phyloP scores from a whole-genome alignment of 73 alveolate species.

The Tetrahymena elliotti region DNA sequence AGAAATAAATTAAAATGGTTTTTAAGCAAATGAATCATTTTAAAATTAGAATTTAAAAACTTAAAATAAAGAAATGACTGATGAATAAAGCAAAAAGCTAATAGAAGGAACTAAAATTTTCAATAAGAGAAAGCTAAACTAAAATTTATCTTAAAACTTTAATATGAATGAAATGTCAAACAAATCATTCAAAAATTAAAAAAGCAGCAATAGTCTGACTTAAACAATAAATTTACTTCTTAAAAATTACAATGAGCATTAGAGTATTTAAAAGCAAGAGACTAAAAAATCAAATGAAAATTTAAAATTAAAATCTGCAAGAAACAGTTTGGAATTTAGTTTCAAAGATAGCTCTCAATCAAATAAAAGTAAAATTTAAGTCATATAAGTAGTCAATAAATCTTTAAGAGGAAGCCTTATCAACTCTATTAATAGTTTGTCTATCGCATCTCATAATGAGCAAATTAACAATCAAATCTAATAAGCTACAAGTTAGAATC shows the following conservation, averaged over 20 bases:
- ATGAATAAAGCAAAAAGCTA: background rate
- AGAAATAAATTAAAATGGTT: no score
- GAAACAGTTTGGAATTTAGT: background rate
- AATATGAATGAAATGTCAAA: background rate
- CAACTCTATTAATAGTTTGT: no score
- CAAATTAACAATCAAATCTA: no score
- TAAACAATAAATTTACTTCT: background rate
- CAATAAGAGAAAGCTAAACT: background rate
- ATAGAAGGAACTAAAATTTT: background rate
- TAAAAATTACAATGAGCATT: background rate
- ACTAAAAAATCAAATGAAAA: background rate
- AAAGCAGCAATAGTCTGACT: background rate
- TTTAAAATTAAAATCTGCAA: background rate
- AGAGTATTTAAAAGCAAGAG: background rate
- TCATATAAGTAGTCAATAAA: background rate
- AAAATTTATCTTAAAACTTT: background rate
- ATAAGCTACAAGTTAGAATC: no score
- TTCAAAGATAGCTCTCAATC: background rate
- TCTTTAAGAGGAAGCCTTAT: background rate
- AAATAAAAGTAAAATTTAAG: background rate
- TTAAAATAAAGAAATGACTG: background rate
- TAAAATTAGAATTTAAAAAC: background rate
- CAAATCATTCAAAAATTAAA: background rate
- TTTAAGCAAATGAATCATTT: no score
- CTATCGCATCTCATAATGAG: background rate